A percentile compares a stretch with the other conserved stretches of the same genome.
Evolutionary conservation across 805 yeast species (phyloP).

Genomic region (Cyberlindnera suaveolens): DNA sequence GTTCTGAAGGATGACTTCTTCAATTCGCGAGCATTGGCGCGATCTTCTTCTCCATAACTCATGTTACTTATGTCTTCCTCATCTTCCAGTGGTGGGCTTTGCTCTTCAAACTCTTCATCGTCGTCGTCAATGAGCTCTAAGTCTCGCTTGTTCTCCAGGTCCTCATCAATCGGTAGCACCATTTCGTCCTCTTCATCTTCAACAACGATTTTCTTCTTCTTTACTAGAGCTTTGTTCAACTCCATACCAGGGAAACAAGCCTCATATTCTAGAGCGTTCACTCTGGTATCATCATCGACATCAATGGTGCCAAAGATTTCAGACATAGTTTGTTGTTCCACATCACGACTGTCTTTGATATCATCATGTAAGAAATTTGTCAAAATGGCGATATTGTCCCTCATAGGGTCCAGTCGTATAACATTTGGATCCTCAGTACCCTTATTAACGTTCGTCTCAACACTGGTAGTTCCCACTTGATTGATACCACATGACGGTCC

Average conservation of each 20-base stretch:
- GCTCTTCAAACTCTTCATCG: background rate
- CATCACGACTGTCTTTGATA: slow-evolving; percentile 51
- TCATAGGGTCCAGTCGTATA: slow-evolving; percentile 27
- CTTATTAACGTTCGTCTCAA: slow-evolving; percentile 18
- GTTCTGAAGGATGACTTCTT: slow-evolving; percentile 14
- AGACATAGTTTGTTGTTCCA: slow-evolving; percentile 50
- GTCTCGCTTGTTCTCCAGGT: slow-evolving; percentile 18
- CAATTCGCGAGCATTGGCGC: slow-evolving; percentile 16
- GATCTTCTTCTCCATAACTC: slow-evolving; percentile 17
- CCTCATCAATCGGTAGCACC: slow-evolving; percentile 16
- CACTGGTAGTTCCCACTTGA: slow-evolving; percentile 29
- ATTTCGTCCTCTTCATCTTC: slow-evolving; percentile 13
- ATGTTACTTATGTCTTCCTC: slow-evolving; percentile 15
- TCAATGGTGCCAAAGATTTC: slow-evolving; percentile 31
- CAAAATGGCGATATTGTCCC: slow-evolving; percentile 46
- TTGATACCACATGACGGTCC: slow-evolving; percentile 87
- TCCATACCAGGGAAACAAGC: slow-evolving; percentile 34
- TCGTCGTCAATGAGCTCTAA: slow-evolving; percentile 12
- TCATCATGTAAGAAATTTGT: slow-evolving; percentile 63
- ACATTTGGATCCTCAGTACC: slow-evolving; percentile 8
- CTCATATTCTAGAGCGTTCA: slow-evolving; percentile 15
- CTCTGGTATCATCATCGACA: slow-evolving; percentile 16
- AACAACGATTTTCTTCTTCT: slow-evolving; percentile 14
- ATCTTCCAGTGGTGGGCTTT: slow-evolving; percentile 5
- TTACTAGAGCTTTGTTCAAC: slow-evolving; percentile 16